Evolutionary conservation across 495 filamentous ascomycete genomes (phyloP), one percentile per base, ranked within the genome.

Genomic region (Platismatia glauca): DNA sequence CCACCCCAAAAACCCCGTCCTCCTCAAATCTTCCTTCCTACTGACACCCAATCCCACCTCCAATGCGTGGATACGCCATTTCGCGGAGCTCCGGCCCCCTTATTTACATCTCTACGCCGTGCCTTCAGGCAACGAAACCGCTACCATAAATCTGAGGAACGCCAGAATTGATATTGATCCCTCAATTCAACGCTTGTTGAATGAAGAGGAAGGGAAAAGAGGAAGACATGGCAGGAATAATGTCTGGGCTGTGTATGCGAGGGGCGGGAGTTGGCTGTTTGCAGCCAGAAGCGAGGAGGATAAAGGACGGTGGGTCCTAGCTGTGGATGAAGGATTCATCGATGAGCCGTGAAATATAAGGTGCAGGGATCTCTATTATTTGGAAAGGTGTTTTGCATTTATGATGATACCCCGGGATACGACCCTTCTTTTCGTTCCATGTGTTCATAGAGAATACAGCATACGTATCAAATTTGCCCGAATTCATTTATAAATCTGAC

Each of bases 201-300:
- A 78, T 73, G 84, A 73, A 64, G 79, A 50, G 22, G 37, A 46
- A 20, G 53, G 29, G 55, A 58, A 29, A 20, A 75, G 38, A 66
- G 77, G 34, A 62, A 67, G 68, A 75, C 70, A 66, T 67, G 81
- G 78, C 58, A 82, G 76, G 61, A 81, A 83, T 38, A 87, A 87
- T 67, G 86, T 97, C 43, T 98, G 93, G 78, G 94, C 95, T 16
- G 83, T 99, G 55, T 97, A 96, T 70, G 93, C 89, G 43, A 86
- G 86, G 63, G 84, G 93, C 69, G 96, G 96, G 68, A 95, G 92
- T 43, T 99, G 89, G 82, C 78, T 99, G 58, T 97, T 99, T 75
- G 89, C 90, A 31, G 89, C 90, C 50, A 78, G 90, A 55, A 90
- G 82, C 61, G 92, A 96, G 76, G 77, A 84, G 18, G 90, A 96